These are phyloP conservation scores for Grosmannia penicillata DNA, from an alignment of 2,329 filamentous ascomycete genomes.

Conservation along the genomic window DNA sequence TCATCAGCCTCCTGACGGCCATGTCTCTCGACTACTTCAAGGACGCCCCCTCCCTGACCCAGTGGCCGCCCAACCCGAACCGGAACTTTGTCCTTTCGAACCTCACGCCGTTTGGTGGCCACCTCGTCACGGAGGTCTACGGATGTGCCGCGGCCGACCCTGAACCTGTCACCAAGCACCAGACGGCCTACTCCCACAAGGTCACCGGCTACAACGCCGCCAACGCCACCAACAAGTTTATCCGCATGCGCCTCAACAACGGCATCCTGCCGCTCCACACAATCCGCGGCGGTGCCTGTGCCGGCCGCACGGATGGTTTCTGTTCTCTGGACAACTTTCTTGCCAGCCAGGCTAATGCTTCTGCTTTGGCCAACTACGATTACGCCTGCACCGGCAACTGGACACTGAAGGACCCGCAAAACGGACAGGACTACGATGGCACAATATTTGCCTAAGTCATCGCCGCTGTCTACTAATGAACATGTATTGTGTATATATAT, in stretches of 20 bases:
- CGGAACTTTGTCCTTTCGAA: constrained; percentile 32
- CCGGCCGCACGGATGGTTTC: constrained; percentile 26
- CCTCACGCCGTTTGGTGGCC: constrained; percentile 38
- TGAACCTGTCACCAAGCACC: constrained; percentile 20
- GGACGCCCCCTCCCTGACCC: constrained; percentile 25
- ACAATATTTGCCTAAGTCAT: constrained; percentile 16
- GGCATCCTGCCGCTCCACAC: constrained; percentile 30
- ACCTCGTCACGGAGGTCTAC: constrained; percentile 39
- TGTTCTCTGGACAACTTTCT: constrained; percentile 27
- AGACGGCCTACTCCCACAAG: constrained; percentile 23
- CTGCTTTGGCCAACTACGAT: constrained; percentile 26
- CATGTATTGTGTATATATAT: constrained; percentile 20
- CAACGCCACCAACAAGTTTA: constrained; percentile 28
- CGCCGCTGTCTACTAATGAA: no score
- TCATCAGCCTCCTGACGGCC: constrained; percentile 32
- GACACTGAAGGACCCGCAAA: constrained; percentile 21
- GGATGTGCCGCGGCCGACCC: constrained; percentile 29
- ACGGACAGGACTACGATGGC: constrained; percentile 27
- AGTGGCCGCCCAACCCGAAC: constrained; percentile 25
- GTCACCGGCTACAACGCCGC: constrained; percentile 29
- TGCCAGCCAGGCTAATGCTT: constrained; percentile 22
- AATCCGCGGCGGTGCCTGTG: constrained; percentile 30
- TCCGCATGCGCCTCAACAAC: constrained; percentile 33
- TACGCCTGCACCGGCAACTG: constrained; percentile 34
- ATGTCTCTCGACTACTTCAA: constrained; percentile 39